phyloP scores from a whole-genome alignment of 371 early-diverging fungal genomes.

The Mycotypha africana region DNA sequence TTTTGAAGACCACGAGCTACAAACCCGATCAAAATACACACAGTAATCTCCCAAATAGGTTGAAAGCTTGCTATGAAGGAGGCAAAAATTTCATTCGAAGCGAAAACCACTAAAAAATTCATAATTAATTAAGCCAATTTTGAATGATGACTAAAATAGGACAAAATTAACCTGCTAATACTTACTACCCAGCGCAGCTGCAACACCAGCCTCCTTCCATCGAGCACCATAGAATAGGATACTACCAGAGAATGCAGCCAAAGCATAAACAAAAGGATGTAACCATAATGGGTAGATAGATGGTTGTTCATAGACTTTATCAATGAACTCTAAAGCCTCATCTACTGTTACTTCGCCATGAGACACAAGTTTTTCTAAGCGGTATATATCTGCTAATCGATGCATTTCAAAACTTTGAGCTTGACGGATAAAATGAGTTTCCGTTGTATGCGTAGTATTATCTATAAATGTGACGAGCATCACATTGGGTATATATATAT shows the following conservation, averaged over 20 bases:
- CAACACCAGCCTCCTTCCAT: constrained; percentile 38
- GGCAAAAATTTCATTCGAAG: constrained; percentile 35
- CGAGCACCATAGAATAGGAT: constrained; percentile 36
- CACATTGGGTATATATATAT: constrained; percentile 64
- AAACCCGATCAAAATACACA: constrained; percentile 64
- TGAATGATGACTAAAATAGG: too few species aligned
- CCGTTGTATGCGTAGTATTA: constrained; percentile 67
- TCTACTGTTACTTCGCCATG: constrained; percentile 49
- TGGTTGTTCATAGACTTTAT: constrained; percentile 31
- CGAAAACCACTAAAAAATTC: constrained; percentile 45
- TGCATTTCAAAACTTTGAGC: constrained; percentile 65
- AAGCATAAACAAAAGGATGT: constrained; percentile 40
- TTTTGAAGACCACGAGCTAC: constrained; percentile 41
- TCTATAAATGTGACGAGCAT: constrained; percentile 72
- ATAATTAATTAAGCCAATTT: too few species aligned
- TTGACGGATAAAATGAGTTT: constrained; percentile 66
- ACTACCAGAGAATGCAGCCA: constrained; percentile 45
- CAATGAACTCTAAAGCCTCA: constrained; percentile 47
- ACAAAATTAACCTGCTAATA: background rate
- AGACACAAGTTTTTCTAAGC: constrained; percentile 44
- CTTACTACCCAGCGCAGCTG: constrained; percentile 42
- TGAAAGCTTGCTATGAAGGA: constrained; percentile 28
- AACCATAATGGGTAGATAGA: constrained; percentile 45
- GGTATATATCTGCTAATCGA: constrained; percentile 53
- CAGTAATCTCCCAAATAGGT: constrained; percentile 64